Percentiles rank a stretch among this genome's conserved stretches.
phyloP scores from a whole-genome alignment of 1,139 yeast species.

The Wickerhamomyces sp. region DNA sequence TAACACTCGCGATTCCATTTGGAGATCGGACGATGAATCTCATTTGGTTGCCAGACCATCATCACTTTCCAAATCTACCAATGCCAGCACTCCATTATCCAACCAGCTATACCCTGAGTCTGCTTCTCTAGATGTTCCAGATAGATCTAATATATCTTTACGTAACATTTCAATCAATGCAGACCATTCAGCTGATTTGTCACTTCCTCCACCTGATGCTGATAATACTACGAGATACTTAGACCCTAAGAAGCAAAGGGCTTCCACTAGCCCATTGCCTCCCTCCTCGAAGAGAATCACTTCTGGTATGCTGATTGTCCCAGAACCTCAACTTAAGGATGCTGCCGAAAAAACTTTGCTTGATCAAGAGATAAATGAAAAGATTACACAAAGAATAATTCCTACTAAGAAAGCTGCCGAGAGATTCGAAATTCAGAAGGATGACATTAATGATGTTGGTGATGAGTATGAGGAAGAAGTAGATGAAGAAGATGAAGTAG shows the following conservation, averaged over 20 bases:
- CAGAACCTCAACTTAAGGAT: slow-evolving; percentile 36
- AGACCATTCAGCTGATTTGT: slow-evolving; percentile 19
- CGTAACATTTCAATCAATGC: slow-evolving; percentile 17
- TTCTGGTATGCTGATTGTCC: slow-evolving; percentile 57
- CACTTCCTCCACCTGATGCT: slow-evolving; percentile 24
- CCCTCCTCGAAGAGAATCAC: slow-evolving; percentile 48
- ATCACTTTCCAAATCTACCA: slow-evolving; percentile 5
- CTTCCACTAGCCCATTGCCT: slow-evolving; percentile 18
- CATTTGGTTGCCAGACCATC: background rate
- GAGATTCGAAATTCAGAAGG: background rate
- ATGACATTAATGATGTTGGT: background rate
- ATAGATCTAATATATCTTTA: slow-evolving; percentile 6
- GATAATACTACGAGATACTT: slow-evolving; percentile 12
- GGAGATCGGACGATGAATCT: slow-evolving; percentile 16
- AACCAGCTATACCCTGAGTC: slow-evolving; percentile 33
- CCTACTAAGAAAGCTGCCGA: slow-evolving; percentile 16
- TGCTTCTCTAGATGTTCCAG: slow-evolving; percentile 10
- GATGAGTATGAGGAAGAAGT: background rate
- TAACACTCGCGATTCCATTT: slow-evolving; percentile 10
- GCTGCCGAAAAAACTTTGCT: slow-evolving; percentile 29
- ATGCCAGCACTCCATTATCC: slow-evolving; percentile 31
- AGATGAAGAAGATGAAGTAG: background rate
- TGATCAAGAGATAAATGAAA: slow-evolving; percentile 24
- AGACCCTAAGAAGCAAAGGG: slow-evolving; percentile 21
- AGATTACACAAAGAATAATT: slow-evolving; percentile 18